Conservation (phyloP, 352 stramenopile genomes). For the Blastocystis sp. region DNA sequence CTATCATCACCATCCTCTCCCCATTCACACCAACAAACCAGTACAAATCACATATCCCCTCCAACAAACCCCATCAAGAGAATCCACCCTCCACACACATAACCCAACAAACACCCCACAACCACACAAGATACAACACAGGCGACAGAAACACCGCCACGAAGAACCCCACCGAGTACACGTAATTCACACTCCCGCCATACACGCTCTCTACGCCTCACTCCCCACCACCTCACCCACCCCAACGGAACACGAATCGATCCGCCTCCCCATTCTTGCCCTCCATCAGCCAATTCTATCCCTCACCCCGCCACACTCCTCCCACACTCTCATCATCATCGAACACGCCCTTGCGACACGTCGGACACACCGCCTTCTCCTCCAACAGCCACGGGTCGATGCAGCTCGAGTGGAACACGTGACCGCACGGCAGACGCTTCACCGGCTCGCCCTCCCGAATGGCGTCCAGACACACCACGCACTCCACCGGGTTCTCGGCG, state of each 20-base stretch:
- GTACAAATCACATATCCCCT: background rate
- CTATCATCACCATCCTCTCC: too few species aligned
- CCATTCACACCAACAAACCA: background rate
- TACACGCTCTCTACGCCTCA: slow-evolving; percentile 47
- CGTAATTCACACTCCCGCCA: slow-evolving; percentile 4
- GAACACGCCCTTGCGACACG: slow-evolving; percentile 46
- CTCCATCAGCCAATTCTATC: slow-evolving; percentile 46
- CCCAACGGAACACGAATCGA: slow-evolving; percentile 12
- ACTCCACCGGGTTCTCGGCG: slow-evolving; percentile 41
- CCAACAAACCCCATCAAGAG: background rate
- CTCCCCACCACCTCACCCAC: background rate
- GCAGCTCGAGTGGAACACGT: slow-evolving; percentile 46
- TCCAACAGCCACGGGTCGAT: slow-evolving; percentile 36
- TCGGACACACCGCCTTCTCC: slow-evolving; percentile 39
- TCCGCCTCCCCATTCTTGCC: slow-evolving; percentile 15
- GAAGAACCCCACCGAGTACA: slow-evolving; percentile 59
- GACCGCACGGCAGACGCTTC: slow-evolving; percentile 33
- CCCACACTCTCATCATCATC: slow-evolving; percentile 36
- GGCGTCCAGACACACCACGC: slow-evolving; percentile 34
- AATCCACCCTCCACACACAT: background rate
- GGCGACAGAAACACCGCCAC: slow-evolving; percentile 19
- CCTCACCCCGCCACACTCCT: background rate
- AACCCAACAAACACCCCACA: slow-evolving; percentile 56
- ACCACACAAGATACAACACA: slow-evolving; percentile 21
- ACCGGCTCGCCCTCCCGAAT: slow-evolving; percentile 34